phyloP scores from a whole-genome alignment of 176 grass and related monocot genomes.

The Saccharum officinarum region DNA sequence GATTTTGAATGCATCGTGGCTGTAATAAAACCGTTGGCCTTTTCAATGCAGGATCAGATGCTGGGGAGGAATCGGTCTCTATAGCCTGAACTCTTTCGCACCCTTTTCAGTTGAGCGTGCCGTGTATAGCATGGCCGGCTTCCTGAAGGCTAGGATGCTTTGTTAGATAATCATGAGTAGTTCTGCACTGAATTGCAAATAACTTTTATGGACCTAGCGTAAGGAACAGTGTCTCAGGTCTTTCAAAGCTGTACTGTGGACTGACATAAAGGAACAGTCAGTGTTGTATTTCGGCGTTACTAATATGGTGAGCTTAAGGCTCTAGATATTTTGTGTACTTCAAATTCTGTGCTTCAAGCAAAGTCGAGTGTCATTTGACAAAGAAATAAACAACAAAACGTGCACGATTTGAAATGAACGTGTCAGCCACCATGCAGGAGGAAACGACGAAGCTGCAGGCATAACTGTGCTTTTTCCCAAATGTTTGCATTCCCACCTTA shows the following conservation, averaged over 20 bases:
- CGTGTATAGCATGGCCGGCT: not conserved
- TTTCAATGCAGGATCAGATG: constrained; percentile 42
- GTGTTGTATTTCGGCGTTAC: not conserved
- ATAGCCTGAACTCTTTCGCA: constrained; percentile 21
- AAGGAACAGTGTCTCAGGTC: not conserved
- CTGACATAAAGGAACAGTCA: not conserved
- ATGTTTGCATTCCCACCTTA: not conserved
- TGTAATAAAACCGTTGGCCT: not conserved
- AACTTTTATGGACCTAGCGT: not conserved
- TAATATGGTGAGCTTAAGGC: not conserved
- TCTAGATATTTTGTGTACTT: not conserved
- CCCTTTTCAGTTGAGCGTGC: not conserved
- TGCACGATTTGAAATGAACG: not conserved
- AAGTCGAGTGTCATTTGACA: not conserved
- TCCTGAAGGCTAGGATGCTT: constrained; percentile 7
- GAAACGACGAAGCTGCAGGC: not conserved
- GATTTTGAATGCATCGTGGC: not conserved
- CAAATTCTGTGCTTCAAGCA: not conserved
- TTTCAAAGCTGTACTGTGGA: not conserved
- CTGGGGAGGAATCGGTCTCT: constrained; percentile 1
- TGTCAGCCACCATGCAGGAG: not conserved
- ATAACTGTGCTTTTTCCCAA: not conserved
- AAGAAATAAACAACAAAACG: not conserved
- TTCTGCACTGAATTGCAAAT: not conserved
- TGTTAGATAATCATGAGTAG: constrained; percentile 1